phyloP scores from a whole-genome alignment of 192 early-diverging fungal genomes.

The Glomus cerebriforme region DNA sequence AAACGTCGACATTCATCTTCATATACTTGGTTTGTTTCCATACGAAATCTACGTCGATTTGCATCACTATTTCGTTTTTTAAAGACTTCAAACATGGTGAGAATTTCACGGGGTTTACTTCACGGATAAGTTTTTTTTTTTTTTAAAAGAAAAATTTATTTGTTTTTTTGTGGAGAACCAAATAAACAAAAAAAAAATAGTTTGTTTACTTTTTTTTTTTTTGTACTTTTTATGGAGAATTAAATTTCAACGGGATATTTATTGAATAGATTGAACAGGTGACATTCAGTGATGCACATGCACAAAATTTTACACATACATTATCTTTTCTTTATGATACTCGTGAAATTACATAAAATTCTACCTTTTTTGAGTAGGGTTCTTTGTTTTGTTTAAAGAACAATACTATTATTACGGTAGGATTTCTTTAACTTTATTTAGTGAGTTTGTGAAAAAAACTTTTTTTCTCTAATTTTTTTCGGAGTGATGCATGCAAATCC shows the following conservation, averaged over 20 bases:
- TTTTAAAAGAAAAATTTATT: not conserved
- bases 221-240: no score
- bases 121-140: not conserved
- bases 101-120: not conserved
- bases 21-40: not conserved
- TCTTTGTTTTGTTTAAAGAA: not conserved
- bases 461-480: no score
- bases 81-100: not conserved
- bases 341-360: not conserved
- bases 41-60: not conserved
- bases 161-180: no score
- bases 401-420: not conserved
- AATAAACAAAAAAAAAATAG: no score
- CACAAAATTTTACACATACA: not conserved
- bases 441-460: no score
- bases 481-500: no score
- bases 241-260: no score
- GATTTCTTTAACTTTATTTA: not conserved
- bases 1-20: constrained; percentile 16
- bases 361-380: not conserved
- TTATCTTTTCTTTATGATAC: not conserved
- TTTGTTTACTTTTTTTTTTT: no score
- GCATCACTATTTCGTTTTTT: not conserved
- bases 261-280: no score
- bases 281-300: not conserved